A percentile compares a stretch with the other conserved stretches of the same genome.
phyloP scores from a whole-genome alignment of 495 filamentous ascomycete genomes.

The Aspergillus nanangensis region DNA sequence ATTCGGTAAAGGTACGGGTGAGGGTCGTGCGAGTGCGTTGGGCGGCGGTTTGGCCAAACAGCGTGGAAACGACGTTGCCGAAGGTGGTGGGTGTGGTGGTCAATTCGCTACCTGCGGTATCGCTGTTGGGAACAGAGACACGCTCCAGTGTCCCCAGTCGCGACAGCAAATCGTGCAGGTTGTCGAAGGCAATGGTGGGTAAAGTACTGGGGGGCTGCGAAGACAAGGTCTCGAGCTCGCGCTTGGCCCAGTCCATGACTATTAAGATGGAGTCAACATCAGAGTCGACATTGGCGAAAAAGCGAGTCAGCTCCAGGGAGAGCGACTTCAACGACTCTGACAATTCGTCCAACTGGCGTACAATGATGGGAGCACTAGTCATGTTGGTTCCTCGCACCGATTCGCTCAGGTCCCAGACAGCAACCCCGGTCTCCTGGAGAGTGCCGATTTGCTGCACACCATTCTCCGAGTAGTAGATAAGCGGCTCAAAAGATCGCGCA shows the following conservation, averaged over 20 bases:
- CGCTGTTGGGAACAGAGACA: slow-evolving; percentile 14
- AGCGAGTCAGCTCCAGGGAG: slow-evolving; percentile 74
- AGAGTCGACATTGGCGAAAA: slow-evolving; percentile 87
- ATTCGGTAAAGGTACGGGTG: slow-evolving; percentile 81
- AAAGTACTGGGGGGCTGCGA: slow-evolving; percentile 49
- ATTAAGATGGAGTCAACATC: slow-evolving; percentile 88
- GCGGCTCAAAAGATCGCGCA: slow-evolving; percentile 82
- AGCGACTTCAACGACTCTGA: slow-evolving; percentile 78
- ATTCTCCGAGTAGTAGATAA: slow-evolving; percentile 89
- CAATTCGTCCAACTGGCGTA: slow-evolving; percentile 74
- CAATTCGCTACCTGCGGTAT: slow-evolving; percentile 37
- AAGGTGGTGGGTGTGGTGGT: slow-evolving; percentile 55
- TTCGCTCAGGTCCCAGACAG: slow-evolving; percentile 89
- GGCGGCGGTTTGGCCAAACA: slow-evolving; percentile 74
- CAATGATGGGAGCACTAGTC: slow-evolving; percentile 81
- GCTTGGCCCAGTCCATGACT: slow-evolving; percentile 91
- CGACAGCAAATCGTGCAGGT: slow-evolving; percentile 71
- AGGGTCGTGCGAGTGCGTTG: slow-evolving; percentile 77
- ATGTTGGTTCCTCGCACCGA: slow-evolving; percentile 84
- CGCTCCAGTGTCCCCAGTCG: slow-evolving; percentile 64
- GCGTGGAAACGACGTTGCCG: slow-evolving; percentile 57
- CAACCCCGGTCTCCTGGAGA: slow-evolving; percentile 81
- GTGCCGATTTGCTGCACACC: slow-evolving; percentile 78
- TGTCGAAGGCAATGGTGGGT: slow-evolving; percentile 66
- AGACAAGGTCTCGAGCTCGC: slow-evolving; percentile 63